phyloP scores from a whole-genome alignment of 495 filamentous ascomycete genomes.

The Apiosordaria backusii region DNA sequence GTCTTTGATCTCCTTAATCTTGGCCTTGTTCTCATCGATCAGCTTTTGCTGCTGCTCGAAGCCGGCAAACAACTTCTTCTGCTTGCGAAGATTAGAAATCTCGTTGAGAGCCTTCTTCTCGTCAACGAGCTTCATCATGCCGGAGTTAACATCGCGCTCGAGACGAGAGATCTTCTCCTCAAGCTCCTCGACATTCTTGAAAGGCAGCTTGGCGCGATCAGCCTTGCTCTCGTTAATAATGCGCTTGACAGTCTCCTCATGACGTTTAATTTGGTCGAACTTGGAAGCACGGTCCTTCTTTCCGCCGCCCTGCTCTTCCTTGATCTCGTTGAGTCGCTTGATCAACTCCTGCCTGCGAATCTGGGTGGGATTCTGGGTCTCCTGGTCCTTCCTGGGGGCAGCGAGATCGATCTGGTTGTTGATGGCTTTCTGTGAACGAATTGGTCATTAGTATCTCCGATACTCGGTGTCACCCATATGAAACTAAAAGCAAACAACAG shows the following conservation, averaged over 20 bases:
- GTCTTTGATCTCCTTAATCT: slow-evolving; percentile 82
- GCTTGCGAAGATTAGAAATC: slow-evolving; percentile 76
- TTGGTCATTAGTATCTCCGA: slow-evolving; percentile 9
- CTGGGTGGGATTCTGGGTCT: slow-evolving; percentile 65
- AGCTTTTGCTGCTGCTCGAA: slow-evolving; percentile 78
- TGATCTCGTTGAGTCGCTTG: slow-evolving; percentile 65
- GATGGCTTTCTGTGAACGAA: slow-evolving; percentile 62
- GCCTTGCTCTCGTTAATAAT: slow-evolving; percentile 81
- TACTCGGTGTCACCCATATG: background rate
- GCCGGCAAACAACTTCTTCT: slow-evolving; percentile 80
- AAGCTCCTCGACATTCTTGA: slow-evolving; percentile 83
- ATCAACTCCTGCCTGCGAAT: slow-evolving; percentile 82
- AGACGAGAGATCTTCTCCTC: slow-evolving; percentile 75
- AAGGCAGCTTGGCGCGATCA: slow-evolving; percentile 68
- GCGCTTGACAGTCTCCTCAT: slow-evolving; percentile 78
- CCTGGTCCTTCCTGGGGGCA: slow-evolving; percentile 62
- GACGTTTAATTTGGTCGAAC: slow-evolving; percentile 78
- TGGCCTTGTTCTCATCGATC: slow-evolving; percentile 78
- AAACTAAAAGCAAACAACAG: background rate
- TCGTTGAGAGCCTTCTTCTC: slow-evolving; percentile 91
- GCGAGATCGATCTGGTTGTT: slow-evolving; percentile 80
- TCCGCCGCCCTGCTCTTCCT: slow-evolving; percentile 74
- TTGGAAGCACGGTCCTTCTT: slow-evolving; percentile 72
- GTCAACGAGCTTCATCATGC: slow-evolving; percentile 88
- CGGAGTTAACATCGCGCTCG: slow-evolving; percentile 78